Evolutionary conservation across 1,284 basidiomycete genomes (phyloP).

Genomic region (Naganishia albida): DNA sequence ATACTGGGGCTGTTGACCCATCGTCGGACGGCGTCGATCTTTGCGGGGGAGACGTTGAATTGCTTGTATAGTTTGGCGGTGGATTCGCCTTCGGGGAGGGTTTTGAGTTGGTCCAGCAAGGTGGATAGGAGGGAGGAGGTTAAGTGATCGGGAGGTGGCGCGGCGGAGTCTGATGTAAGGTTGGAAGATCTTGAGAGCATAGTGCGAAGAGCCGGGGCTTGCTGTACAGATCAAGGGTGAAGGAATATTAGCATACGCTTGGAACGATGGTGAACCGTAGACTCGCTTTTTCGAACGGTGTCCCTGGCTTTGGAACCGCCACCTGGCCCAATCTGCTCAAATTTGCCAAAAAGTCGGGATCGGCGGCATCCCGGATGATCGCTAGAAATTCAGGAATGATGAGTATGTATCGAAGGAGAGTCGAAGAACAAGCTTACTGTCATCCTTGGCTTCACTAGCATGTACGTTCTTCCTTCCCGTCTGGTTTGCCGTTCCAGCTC

Average conservation of each 20-base stretch:
- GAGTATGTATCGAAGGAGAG: neutral
- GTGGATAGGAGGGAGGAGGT: conserved; percentile 62
- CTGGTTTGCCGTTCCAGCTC: conserved; percentile 33
- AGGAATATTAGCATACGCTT: conserved; percentile 3
- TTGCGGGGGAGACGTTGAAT: conserved; percentile 63
- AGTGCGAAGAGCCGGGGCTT: conserved; percentile 47
- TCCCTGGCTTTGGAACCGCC: conserved; percentile 64
- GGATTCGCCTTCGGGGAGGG: conserved; percentile 52
- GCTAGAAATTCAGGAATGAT: conserved; percentile 53
- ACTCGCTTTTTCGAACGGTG: conserved; percentile 61
- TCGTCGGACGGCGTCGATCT: conserved; percentile 62
- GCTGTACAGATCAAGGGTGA: conserved; percentile 35
- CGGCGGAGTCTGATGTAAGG: conserved; percentile 55
- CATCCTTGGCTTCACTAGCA: conserved; percentile 50
- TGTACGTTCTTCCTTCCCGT: conserved; percentile 36
- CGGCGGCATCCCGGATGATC: conserved; percentile 67
- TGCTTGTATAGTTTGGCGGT: conserved; percentile 57
- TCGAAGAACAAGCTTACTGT: conserved; percentile 39
- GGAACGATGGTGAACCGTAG: neutral
- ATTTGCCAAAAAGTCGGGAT: conserved; percentile 75
- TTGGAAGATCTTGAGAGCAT: conserved; percentile 42
- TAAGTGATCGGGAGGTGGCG: conserved; percentile 59
- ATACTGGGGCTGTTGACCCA: conserved; percentile 73
- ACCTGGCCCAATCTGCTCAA: conserved; percentile 71
- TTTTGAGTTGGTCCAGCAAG: conserved; percentile 69